Evolutionary conservation across 345 rosid species (phyloP).

Genomic region (Noccaea caerulescens): DNA sequence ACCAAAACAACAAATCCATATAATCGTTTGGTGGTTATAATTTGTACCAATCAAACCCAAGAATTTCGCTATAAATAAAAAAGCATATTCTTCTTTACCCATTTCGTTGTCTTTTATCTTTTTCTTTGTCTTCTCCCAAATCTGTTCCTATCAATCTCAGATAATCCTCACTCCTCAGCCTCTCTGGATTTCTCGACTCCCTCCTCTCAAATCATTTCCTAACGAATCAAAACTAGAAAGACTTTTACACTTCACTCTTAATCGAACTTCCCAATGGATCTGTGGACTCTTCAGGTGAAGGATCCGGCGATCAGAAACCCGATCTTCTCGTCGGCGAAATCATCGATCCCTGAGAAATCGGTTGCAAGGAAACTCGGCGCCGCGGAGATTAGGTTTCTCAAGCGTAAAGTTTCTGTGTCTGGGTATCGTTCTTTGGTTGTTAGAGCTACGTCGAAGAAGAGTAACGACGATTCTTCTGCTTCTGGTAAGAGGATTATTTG

Average conservation of each 20-base stretch:
- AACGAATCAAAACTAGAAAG: conserved; percentile 9
- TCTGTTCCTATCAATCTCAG: conserved; percentile 38
- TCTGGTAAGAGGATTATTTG: conserved; percentile 42
- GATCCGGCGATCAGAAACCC: conserved; percentile 43
- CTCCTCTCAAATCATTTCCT: conserved; percentile 31
- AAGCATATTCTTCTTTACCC: conserved; percentile 18
- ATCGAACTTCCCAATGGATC: conserved; percentile 39
- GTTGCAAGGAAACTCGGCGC: conserved; percentile 21
- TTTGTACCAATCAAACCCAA: conserved; percentile 19
- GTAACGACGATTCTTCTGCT: conserved; percentile 50
- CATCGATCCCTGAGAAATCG: conserved; percentile 26
- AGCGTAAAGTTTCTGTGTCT: conserved; percentile 44
- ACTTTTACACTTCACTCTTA: background rate
- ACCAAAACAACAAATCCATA: conserved; percentile 3
- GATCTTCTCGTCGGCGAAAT: conserved; percentile 21
- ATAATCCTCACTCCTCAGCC: conserved; percentile 41
- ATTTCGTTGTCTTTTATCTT: background rate
- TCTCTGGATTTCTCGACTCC: conserved; percentile 26
- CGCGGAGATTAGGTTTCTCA: conserved; percentile 52
- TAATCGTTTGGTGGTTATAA: conserved; percentile 14
- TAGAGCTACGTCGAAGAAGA: conserved; percentile 67
- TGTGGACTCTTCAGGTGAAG: conserved; percentile 36
- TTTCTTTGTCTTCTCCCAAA: background rate
- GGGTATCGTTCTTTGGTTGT: conserved; percentile 47
- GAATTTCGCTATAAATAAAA: conserved; percentile 14